These are phyloP conservation scores for Citrus maxima DNA, from an alignment of 345 rosid genomes.

Conservation along the genomic window DNA sequence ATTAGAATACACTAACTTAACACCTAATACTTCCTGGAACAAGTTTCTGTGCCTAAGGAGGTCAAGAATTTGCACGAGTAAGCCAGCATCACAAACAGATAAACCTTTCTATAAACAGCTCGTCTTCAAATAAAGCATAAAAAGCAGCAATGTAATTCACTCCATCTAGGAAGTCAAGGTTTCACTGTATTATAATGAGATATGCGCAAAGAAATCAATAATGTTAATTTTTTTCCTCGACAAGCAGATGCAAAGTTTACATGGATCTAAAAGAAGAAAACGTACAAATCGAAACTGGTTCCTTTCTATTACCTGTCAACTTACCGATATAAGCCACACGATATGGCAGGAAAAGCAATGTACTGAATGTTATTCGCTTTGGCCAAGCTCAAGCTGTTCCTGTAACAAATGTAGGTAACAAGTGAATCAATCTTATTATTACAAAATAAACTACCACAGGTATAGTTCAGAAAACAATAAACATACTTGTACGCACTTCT, in stretches of 20 bases:
- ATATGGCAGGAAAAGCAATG: slow-evolving; percentile 83
- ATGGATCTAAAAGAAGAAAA: background rate
- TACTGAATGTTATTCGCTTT: slow-evolving; percentile 60
- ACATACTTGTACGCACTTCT: slow-evolving; percentile 58
- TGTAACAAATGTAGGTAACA: slow-evolving; percentile 22
- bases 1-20: background rate
- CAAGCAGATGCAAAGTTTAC: background rate
- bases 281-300: background rate
- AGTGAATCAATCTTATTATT: background rate
- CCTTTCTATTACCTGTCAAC: background rate
- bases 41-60: background rate
- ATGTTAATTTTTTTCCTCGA: background rate
- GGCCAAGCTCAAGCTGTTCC: slow-evolving; percentile 66
- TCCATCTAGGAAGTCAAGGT: background rate
- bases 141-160: background rate
- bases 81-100: background rate
- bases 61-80: too few relatives aligned
- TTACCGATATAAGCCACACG: slow-evolving; percentile 51
- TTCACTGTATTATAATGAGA: background rate
- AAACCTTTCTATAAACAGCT: background rate
- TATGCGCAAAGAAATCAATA: background rate
- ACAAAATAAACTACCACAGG: background rate
- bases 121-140: background rate
- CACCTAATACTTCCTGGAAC: background rate
- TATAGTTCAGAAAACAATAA: background rate